These are phyloP conservation scores for Lentinula edodes DNA, from an alignment of 768 basidiomycete genomes.

Conservation along the genomic window DNA sequence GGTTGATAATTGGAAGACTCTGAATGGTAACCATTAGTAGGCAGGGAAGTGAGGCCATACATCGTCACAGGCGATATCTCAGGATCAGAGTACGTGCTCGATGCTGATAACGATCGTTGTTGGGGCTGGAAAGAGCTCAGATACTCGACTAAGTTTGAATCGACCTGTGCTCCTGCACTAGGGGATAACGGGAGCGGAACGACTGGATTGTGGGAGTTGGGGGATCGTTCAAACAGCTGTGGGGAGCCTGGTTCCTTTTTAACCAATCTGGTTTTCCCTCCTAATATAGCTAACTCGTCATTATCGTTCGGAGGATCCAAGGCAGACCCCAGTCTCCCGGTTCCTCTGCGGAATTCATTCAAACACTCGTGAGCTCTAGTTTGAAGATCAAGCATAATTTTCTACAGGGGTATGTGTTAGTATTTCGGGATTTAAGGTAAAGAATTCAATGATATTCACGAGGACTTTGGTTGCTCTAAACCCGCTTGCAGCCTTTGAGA, in stretches of 20 bases:
- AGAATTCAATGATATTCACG: constrained; percentile 24
- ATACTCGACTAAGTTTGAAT: constrained; percentile 65
- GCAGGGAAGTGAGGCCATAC: constrained; percentile 19
- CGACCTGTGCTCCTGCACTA: constrained; percentile 42
- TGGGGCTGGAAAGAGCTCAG: constrained; percentile 50
- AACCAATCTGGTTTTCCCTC: constrained; percentile 63
- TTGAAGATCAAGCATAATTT: constrained; percentile 59
- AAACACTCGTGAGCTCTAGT: constrained; percentile 62
- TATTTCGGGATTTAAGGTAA: not conserved
- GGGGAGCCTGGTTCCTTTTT: constrained; percentile 57
- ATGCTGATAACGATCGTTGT: constrained; percentile 8
- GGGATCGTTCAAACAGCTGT: constrained; percentile 56
- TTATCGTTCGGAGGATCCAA: constrained; percentile 43
- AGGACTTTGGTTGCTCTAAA: constrained; percentile 63
- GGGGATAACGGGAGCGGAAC: constrained; percentile 63
- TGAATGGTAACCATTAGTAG: constrained; percentile 25
- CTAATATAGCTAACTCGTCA: constrained; percentile 59
- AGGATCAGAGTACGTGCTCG: constrained; percentile 11
- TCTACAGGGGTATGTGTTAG: constrained; percentile 26
- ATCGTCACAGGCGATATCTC: constrained; percentile 40
- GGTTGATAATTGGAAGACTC: constrained; percentile 29
- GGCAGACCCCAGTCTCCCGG: constrained; percentile 33
- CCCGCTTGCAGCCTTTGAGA: constrained; percentile 61
- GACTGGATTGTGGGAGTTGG: constrained; percentile 65
- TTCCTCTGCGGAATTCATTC: constrained; percentile 56